Percentiles rank a stretch among this genome's conserved stretches.
These are phyloP conservation scores for Pelagomonas calceolata DNA, from an alignment of 108 stramenopile genomes.

Conservation along the genomic window DNA sequence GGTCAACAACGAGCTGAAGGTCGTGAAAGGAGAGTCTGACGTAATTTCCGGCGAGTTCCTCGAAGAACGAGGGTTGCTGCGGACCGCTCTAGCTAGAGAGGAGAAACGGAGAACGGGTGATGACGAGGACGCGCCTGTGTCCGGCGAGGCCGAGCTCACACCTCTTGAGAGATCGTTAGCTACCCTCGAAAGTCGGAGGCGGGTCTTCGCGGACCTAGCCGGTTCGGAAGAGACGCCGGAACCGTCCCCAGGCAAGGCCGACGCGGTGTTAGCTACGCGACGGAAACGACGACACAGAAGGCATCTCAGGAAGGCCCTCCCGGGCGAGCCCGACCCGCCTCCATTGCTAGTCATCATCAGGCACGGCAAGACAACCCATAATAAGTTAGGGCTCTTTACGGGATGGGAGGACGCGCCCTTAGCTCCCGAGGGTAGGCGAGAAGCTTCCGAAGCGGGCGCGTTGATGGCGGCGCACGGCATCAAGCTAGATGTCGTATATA, in stretches of 20 bases:
- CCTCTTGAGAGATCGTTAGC: too few species aligned
- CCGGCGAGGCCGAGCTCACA: too few species aligned
- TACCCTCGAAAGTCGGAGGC: constrained; percentile 43
- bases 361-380: constrained; percentile 83
- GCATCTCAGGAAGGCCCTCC: neutral
- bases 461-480: constrained; percentile 68
- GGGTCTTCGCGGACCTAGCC: constrained; percentile 65
- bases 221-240: constrained; percentile 40
- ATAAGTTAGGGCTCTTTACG: constrained; percentile 80
- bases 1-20: constrained; percentile 31
- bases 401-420: constrained; percentile 82
- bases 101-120: too few species aligned
- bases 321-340: constrained; percentile 27
- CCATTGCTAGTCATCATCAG: constrained; percentile 72
- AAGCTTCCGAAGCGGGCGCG: constrained; percentile 66
- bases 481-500: constrained; percentile 92
- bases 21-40: constrained; percentile 37
- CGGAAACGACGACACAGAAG: neutral
- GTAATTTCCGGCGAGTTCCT: constrained; percentile 32
- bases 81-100: constrained; percentile 70
- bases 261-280: neutral
- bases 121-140: too few species aligned
- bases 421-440: constrained; percentile 70
- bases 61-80: constrained; percentile 70
- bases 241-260: too few species aligned